Evolutionary conservation across 1,139 yeast genomes (phyloP).

Genomic region (Blastobotrys illinoisensis): DNA sequence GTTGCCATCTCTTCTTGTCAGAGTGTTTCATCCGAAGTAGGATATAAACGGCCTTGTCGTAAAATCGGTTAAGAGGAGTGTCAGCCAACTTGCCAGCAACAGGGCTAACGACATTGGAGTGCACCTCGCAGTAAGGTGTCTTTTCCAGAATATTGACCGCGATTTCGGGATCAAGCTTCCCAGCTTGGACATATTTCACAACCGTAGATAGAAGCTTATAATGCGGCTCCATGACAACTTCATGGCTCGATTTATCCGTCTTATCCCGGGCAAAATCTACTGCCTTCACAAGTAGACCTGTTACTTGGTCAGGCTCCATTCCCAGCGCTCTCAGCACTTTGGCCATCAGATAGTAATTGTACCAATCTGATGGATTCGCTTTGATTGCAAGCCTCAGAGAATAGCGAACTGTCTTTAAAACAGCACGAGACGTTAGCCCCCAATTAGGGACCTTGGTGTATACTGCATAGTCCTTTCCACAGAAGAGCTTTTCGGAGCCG

Average conservation of each 20-base stretch:
- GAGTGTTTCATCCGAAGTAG: conserved; percentile 41
- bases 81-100: conserved; percentile 3
- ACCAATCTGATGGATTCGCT: conserved; percentile 50
- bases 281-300: conserved; percentile 25
- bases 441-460: conserved; percentile 3
- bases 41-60: conserved; percentile 33
- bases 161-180: conserved; percentile 21
- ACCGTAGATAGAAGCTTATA: conserved; percentile 33
- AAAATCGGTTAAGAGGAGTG: conserved; percentile 20
- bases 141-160: conserved; percentile 5
- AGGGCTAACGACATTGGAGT: not conserved
- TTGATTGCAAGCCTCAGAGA: conserved; percentile 26
- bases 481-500: conserved; percentile 24
- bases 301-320: conserved; percentile 20
- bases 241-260: conserved; percentile 39
- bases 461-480: conserved; percentile 22
- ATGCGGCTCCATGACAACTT: conserved; percentile 61
- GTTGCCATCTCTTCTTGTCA: conserved; percentile 92
- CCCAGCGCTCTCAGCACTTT: conserved; percentile 51
- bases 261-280: conserved; percentile 36
- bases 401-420: conserved; percentile 16
- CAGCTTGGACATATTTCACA: not conserved
- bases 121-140: conserved; percentile 3
- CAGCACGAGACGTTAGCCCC: not conserved
- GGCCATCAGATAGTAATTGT: conserved; percentile 50